phyloP scores from a whole-genome alignment of 192 early-diverging fungal genomes.

The Dissophora ornata region DNA sequence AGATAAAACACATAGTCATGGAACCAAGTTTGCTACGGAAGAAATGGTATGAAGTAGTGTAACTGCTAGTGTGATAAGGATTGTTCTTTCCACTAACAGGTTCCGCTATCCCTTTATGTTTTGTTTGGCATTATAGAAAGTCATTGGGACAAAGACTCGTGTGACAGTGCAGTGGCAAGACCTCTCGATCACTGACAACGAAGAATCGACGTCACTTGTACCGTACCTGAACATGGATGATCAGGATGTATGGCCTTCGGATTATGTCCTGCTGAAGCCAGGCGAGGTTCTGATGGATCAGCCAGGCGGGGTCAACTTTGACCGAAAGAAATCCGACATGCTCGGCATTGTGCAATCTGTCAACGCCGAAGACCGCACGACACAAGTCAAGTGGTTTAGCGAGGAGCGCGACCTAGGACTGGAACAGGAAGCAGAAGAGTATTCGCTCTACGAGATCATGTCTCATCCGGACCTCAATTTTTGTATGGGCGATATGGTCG shows the following conservation, averaged over 20 bases:
- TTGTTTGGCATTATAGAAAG: slow-evolving; percentile 12
- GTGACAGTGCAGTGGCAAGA: slow-evolving; percentile 58
- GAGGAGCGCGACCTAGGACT: slow-evolving; percentile 52
- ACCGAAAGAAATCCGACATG: slow-evolving; percentile 48
- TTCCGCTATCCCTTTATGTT: background rate
- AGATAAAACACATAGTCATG: slow-evolving; percentile 28
- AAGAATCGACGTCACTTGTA: slow-evolving; percentile 28
- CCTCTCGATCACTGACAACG: slow-evolving; percentile 25
- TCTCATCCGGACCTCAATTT: slow-evolving; percentile 55
- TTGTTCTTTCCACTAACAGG: too few relatives aligned
- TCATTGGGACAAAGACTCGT: slow-evolving; percentile 43
- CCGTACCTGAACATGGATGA: slow-evolving; percentile 59
- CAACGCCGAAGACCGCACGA: slow-evolving; percentile 43
- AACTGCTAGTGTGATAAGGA: background rate
- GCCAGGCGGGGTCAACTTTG: slow-evolving; percentile 36
- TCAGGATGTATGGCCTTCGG: slow-evolving; percentile 58
- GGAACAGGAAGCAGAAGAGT: slow-evolving; percentile 46
- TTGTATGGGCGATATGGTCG: slow-evolving; percentile 47
- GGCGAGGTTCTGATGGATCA: slow-evolving; percentile 45
- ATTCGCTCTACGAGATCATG: slow-evolving; percentile 55
- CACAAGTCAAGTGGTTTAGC: slow-evolving; percentile 56
- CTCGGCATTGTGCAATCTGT: slow-evolving; percentile 57
- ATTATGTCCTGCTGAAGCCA: slow-evolving; percentile 51
- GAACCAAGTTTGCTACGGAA: slow-evolving; percentile 28
- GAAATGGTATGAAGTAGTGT: slow-evolving; percentile 27